phyloP scores from a whole-genome alignment of 805 yeast genomes.

The Hanseniaspora lachancei region DNA sequence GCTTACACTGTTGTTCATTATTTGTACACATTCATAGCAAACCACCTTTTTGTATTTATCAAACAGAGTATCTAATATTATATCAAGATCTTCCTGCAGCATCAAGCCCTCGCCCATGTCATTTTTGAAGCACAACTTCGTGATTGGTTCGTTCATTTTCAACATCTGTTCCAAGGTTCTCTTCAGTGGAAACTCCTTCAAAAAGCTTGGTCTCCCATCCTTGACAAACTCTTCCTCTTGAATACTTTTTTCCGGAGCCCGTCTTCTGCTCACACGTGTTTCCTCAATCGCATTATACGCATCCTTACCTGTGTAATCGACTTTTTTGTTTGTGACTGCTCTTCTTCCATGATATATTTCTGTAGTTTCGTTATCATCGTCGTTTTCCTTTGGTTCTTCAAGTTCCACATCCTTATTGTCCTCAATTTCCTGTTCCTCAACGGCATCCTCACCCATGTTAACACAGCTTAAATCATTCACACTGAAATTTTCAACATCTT shows the following conservation, averaged over 20 bases:
- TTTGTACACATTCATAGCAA: constrained; percentile 6
- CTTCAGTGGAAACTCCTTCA: constrained; percentile 11
- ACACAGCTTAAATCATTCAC: constrained; percentile 19
- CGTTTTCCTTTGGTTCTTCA: not conserved
- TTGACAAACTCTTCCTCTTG: not conserved
- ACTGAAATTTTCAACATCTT: constrained; percentile 4
- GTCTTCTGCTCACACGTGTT: not conserved
- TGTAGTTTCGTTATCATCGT: not conserved
- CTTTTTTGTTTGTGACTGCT: not conserved
- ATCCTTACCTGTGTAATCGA: constrained; percentile 11
- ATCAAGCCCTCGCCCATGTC: not conserved
- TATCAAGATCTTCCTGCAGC: constrained; percentile 3
- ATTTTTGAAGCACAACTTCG: not conserved
- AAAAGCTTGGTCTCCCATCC: constrained; percentile 5
- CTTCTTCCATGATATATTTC: constrained; percentile 1
- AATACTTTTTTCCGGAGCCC: not conserved
- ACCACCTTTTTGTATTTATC: not conserved
- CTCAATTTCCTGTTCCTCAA: constrained; percentile 18
- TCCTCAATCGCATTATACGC: constrained; percentile 4
- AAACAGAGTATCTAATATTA: constrained; percentile 1
- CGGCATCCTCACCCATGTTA: constrained; percentile 16
- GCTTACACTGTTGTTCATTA: not conserved
- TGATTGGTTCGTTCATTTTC: not conserved
- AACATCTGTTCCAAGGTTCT: not conserved
- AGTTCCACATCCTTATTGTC: constrained; percentile 4